Base-by-base conservation (phyloP, 176 grass and related monocot genomes). In the Rhipidocladum racemiflorum region DNA sequence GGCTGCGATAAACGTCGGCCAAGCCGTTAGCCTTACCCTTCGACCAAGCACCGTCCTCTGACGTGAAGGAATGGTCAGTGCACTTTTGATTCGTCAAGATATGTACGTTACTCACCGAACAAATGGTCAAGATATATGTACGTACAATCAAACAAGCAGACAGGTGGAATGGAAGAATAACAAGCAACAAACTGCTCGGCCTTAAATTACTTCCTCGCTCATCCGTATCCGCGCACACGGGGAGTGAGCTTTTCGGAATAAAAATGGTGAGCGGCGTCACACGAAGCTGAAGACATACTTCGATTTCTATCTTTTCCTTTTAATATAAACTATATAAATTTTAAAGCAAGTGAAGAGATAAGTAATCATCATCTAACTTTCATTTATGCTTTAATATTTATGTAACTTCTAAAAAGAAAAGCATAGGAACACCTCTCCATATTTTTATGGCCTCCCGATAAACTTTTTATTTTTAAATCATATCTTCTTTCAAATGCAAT, bases 21-120 rank as follows among this genome's bases (percentile, higher is more conserved):
- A 21, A 13, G 60, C 18, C 3, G 66, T 36, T 50, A 2, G 73
- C 27, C 6, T 43, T 61, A 32, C 60, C 5, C 68, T 36, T 64
- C 25, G 10, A 5, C 21, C 43, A 1, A 40, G 39, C 63, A 39
- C 80, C 55, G 71, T 36, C 82, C 3, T 56, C n/a, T 85, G 45
- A 9, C 81, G 86, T 88, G 86, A 57, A 28, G 81, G 4, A 53
- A 68, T 5, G 50, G 87, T 18, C 75, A 40, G 14, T 23, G 77
- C 76, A 36, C 64, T 81, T 85, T 56, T 0, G 61, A 45, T 81
- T 56, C 82, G 77, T 85, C 82, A 89, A 76, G 82, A 85, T 81
- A 85, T 75, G 70, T 9, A 69, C 55, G 61, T 28, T 39, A 8
- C 38, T 39, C 38, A 39, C 38, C 38, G 7, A 39, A 39, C 8